Conservation (phyloP, 169 alveolate species). For the Plasmodium adleri region DNA sequence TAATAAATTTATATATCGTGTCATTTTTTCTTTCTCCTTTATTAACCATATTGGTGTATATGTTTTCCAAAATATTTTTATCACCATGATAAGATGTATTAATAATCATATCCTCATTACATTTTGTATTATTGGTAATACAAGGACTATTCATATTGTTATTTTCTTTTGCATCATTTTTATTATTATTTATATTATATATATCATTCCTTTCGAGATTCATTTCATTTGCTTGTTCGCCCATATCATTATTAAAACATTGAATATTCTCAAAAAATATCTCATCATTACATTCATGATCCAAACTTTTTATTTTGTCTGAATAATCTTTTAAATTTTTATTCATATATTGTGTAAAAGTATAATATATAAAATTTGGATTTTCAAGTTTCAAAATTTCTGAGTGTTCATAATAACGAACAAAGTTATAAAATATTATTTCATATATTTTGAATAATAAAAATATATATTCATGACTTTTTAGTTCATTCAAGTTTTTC, state of each 20-base stretch:
- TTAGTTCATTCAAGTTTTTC: slow-evolving; percentile 37
- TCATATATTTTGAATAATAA: slow-evolving; percentile 70
- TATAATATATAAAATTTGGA: slow-evolving; percentile 34
- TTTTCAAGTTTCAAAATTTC: slow-evolving; percentile 36
- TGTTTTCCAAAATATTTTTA: neutral
- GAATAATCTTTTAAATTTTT: slow-evolving; percentile 3
- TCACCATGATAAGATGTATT: neutral
- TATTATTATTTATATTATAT: neutral
- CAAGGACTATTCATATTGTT: neutral
- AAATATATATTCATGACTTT: slow-evolving; percentile 55
- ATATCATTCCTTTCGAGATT: neutral
- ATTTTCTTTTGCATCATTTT: neutral
- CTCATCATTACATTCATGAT: slow-evolving; percentile 4
- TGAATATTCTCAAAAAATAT: neutral
- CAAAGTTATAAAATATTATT: slow-evolving; percentile 47
- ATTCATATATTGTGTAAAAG: slow-evolving; percentile 42
- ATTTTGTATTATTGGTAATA: neutral
- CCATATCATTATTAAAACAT: neutral
- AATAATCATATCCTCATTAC: neutral
- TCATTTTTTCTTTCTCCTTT: neutral
- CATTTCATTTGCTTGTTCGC: neutral
- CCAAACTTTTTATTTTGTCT: neutral
- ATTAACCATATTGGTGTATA: neutral
- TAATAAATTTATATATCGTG: neutral
- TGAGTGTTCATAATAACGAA: slow-evolving; percentile 20